phyloP scores from a whole-genome alignment of 495 filamentous ascomycete species.

The Tetracladium setigerum region DNA sequence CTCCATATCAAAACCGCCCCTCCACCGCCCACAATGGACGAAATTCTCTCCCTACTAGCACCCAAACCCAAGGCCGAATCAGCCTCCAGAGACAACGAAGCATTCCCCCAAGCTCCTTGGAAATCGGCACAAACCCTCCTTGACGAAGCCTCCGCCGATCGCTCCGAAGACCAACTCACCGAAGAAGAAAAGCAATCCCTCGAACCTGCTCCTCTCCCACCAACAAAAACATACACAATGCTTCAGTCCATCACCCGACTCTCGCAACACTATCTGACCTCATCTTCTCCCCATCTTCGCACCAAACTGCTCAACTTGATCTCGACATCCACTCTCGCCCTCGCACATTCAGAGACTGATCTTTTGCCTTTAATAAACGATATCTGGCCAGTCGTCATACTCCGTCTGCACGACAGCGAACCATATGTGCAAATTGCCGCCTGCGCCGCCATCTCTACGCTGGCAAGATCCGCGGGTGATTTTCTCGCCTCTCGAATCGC shows the following conservation, averaged over 20 bases:
- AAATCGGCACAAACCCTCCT: slow-evolving; percentile 21
- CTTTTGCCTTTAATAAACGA: slow-evolving; percentile 87
- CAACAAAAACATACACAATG: slow-evolving; percentile 51
- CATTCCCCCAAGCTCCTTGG: slow-evolving; percentile 25
- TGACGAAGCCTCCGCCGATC: slow-evolving; percentile 13
- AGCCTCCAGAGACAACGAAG: slow-evolving; percentile 26
- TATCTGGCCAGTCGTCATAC: slow-evolving; percentile 72
- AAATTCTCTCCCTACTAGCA: slow-evolving; percentile 24
- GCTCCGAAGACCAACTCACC: slow-evolving; percentile 2
- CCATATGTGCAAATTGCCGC: slow-evolving; percentile 65
- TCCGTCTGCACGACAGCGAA: slow-evolving; percentile 67
- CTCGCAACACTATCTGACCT: slow-evolving; percentile 80
- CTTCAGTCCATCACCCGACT: slow-evolving; percentile 60
- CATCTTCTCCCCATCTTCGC: slow-evolving; percentile 70
- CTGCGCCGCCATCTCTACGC: slow-evolving; percentile 51
- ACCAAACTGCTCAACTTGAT: slow-evolving; percentile 69
- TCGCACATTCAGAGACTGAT: slow-evolving; percentile 65
- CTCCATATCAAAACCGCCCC: slow-evolving; percentile 27
- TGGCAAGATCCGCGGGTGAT: slow-evolving; percentile 64
- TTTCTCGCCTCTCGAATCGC: slow-evolving; percentile 69
- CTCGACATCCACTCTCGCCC: slow-evolving; percentile 53
- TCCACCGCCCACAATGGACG: slow-evolving; percentile 13
- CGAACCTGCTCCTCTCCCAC: slow-evolving; percentile 20
- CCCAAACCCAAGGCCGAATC: slow-evolving; percentile 23
- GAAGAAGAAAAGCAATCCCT: slow-evolving; percentile 37